A percentile compares a stretch with the other conserved stretches of the same genome.
Evolutionary conservation across 345 rosid genomes (phyloP).

Genomic region (Rhizophora mangle): DNA sequence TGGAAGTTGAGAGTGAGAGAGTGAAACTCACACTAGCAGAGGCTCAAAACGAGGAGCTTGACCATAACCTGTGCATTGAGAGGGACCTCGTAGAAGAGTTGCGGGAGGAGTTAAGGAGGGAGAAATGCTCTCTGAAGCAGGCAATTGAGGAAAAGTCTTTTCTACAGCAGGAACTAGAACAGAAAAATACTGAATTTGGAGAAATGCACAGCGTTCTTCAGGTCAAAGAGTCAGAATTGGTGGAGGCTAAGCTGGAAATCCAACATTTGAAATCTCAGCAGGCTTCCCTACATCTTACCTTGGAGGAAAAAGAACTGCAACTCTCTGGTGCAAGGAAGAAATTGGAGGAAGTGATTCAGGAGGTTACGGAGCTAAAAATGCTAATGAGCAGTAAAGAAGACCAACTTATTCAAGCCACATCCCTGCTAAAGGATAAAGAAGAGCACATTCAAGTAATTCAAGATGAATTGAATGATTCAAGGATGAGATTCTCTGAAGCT

Average conservation of each 20-base stretch:
- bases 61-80: constrained; percentile 46
- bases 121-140: constrained; percentile 51
- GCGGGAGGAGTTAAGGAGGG: constrained; percentile 49
- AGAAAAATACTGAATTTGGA: constrained; percentile 47
- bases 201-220: constrained; percentile 52
- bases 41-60: constrained; percentile 64
- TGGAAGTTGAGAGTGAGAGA: constrained; percentile 68
- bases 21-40: constrained; percentile 62
- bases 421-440: constrained; percentile 67
- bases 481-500: constrained; percentile 57
- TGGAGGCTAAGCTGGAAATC: constrained; percentile 80
- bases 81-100: constrained; percentile 49
- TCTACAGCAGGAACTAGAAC: constrained; percentile 49
- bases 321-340: constrained; percentile 47
- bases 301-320: constrained; percentile 65
- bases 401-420: constrained; percentile 53
- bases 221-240: constrained; percentile 61
- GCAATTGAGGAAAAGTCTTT: constrained; percentile 45
- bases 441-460: constrained; percentile 48
- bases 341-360: constrained; percentile 56
- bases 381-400: constrained; percentile 55
- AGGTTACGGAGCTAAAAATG: constrained; percentile 55
- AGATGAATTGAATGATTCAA: constrained; percentile 50
- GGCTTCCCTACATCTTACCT: constrained; percentile 56
- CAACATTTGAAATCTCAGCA: constrained; percentile 68